Percentiles rank a stretch among this genome's conserved stretches.
These are phyloP conservation scores for Boletus tomentosulus DNA, from an alignment of 768 basidiomycete species.

Conservation along the genomic window DNA sequence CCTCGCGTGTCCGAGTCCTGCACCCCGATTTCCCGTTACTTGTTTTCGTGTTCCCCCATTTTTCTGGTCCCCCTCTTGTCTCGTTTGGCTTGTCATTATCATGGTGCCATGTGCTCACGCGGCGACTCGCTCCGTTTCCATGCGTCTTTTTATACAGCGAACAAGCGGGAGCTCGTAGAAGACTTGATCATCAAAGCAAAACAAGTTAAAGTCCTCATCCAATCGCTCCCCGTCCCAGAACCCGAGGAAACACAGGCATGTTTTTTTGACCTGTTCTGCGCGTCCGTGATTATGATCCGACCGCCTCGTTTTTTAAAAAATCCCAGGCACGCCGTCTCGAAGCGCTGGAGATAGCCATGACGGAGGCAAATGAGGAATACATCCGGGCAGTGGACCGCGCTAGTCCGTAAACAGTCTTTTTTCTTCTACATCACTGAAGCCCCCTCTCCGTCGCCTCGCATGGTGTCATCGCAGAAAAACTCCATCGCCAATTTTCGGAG, in stretches of 20 bases:
- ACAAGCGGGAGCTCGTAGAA: conserved; percentile 76
- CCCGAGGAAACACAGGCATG: conserved; percentile 67
- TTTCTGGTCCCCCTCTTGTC: background rate
- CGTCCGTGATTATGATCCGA: no score
- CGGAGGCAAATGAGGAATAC: conserved; percentile 72
- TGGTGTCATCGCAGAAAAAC: conserved; percentile 38
- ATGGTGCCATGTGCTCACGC: background rate
- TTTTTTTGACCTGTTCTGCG: conserved; percentile 13
- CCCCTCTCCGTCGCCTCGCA: no score
- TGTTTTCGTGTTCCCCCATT: no score
- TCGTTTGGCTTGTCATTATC: no score
- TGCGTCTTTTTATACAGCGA: conserved; percentile 43
- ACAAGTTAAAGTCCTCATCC: conserved; percentile 81
- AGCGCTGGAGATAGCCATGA: conserved; percentile 66
- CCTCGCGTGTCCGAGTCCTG: no score
- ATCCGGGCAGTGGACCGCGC: conserved; percentile 65
- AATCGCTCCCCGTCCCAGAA: conserved; percentile 74
- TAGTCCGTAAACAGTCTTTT: conserved; percentile 45
- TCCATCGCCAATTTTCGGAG: conserved; percentile 59
- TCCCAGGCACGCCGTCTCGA: conserved; percentile 64
- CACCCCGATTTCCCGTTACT: background rate
- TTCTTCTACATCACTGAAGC: background rate
- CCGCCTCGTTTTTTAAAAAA: no score
- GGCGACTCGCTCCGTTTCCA: no score
- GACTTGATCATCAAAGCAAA: conserved; percentile 86